Evolutionary conservation across 1,139 yeast genomes (phyloP), one percentile per base, ranked within the genome.

Genomic region (Taphrina betulina): DNA sequence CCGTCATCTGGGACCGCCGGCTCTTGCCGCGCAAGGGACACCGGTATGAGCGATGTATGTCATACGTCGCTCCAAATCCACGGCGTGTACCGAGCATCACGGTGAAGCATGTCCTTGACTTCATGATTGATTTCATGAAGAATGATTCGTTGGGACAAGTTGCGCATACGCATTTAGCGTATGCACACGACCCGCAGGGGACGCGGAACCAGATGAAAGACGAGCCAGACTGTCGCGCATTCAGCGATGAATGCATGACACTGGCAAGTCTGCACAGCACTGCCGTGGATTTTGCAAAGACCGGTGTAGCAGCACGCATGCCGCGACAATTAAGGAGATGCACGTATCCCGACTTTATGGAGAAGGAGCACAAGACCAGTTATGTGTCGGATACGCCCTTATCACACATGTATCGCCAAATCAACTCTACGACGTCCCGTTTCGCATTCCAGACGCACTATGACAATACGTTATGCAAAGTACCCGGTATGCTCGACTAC

Each of bases 301-400:
- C 59, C 36, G 60, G 60, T 3, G 43, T 56, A 7, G 46, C 58
- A 16, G 57, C 54, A 14, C 29, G 17, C 2, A 42, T 56, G 41
- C 57, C 53, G 16, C 23, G 17, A 12, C 29, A 31, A 5, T 20
- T 41, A 20, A 22, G 42, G 17, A 45, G 48, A 7, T 35, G 36
- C 16, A 14, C 42, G 16, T 58, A 56, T 24, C 60, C 60, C 5
- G 59, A 58, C 24, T 58, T 43, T 36, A 58, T 58, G 60, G 59
- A 52, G 29, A 24, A 37, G 16, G 20, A 7, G 22, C 10, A 22
- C 7, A 16, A 28, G 29, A 8, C 35, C 19, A 29, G 31, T 22
- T 43, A 23, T 24, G 34, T 8, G n/a, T 46, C 34, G 19, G 26
- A 35, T 22, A 37, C 34, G 23, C 57, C 29, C 26, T 36, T 34